Conservation (phyloP, 2,329 filamentous ascomycete species). For the Colletotrichum sublineola region DNA sequence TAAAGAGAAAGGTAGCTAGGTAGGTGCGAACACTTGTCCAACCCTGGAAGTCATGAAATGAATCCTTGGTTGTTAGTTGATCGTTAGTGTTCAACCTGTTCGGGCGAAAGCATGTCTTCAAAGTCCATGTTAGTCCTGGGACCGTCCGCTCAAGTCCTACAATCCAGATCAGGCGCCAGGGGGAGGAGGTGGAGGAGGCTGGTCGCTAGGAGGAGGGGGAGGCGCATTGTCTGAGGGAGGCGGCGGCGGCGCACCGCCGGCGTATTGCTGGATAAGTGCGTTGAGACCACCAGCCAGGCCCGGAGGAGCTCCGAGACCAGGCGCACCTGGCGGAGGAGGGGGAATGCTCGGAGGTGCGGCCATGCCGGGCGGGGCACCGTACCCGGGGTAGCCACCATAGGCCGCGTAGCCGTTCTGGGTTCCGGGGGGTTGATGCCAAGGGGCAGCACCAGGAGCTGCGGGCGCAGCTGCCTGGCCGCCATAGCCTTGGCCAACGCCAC, state of each 20-base stretch:
- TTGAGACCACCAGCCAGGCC: conserved; percentile 69
- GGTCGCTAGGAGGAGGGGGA: conserved; percentile 70
- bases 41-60: conserved; percentile 21
- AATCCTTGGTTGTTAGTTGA: conserved; percentile 38
- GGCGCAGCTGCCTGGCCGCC: conserved; percentile 43
- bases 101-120: not conserved
- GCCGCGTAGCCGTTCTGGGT: conserved; percentile 65
- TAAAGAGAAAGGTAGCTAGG: not conserved
- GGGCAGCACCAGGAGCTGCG: conserved; percentile 52
- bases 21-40: conserved; percentile 17
- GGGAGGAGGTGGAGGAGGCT: conserved; percentile 74
- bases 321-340: conserved; percentile 48
- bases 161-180: conserved; percentile 58
- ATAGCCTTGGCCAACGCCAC: conserved; percentile 39
- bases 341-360: conserved; percentile 54
- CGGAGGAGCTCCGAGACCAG: conserved; percentile 66
- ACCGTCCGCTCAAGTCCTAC: not conserved
- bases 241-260: conserved; percentile 62
- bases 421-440: conserved; percentile 72
- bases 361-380: conserved; percentile 68
- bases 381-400: conserved; percentile 66
- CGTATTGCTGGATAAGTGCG: conserved; percentile 77
- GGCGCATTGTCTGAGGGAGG: conserved; percentile 71
- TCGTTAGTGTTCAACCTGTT: conserved; percentile 28
- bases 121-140: conserved; percentile 27